Conservation (phyloP, 768 basidiomycete genomes). For the Macrocybe gigantea region DNA sequence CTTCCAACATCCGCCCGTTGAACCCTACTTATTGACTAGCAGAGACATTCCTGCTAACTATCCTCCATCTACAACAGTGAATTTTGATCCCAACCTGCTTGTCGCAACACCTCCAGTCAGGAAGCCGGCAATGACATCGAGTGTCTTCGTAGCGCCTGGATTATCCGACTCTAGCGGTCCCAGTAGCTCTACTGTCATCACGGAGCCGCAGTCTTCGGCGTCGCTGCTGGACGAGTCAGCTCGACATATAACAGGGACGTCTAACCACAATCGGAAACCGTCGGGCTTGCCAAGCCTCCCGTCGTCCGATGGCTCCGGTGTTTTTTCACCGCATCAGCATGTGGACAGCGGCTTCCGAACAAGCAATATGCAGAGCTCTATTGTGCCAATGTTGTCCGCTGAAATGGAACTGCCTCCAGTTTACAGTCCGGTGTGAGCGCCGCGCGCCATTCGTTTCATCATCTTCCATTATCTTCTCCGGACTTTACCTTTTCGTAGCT, state of each 20-base stretch:
- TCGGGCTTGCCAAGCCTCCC: background rate
- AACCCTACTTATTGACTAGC: constrained; percentile 3
- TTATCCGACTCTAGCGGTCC: background rate
- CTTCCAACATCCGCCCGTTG: background rate
- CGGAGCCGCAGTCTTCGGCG: background rate
- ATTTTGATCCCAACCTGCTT: background rate
- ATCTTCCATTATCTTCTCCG: no score
- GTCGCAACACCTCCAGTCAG: background rate
- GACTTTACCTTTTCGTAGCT: no score
- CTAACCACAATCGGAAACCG: background rate
- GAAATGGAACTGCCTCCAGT: constrained; percentile 24
- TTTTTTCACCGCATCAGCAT: constrained; percentile 13
- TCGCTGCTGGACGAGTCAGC: background rate
- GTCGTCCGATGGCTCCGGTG: background rate
- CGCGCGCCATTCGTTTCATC: no score
- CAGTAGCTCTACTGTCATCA: background rate
- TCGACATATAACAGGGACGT: background rate
- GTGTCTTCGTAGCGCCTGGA: background rate
- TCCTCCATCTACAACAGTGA: background rate
- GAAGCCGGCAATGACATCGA: background rate
- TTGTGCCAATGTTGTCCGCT: background rate
- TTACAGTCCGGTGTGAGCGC: constrained; percentile 18
- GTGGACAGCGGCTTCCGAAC: constrained; percentile 22
- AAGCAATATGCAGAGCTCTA: constrained; percentile 1
- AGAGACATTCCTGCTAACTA: background rate